These are phyloP conservation scores for Metarhizium robertsii DNA, from an alignment of 2,329 filamentous ascomycete genomes.

Conservation along the genomic window DNA sequence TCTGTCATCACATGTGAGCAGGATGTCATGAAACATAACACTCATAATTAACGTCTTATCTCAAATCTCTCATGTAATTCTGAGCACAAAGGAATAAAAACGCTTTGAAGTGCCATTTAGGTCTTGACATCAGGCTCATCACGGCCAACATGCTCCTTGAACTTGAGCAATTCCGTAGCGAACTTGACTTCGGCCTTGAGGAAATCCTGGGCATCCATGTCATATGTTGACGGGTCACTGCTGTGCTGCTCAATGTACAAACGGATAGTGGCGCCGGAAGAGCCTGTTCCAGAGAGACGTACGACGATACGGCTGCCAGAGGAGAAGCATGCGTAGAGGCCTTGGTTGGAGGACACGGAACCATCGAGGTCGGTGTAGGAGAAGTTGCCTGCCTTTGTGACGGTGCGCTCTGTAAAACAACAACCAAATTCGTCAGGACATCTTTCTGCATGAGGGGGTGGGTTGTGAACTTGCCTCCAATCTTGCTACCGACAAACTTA, in stretches of 20 bases:
- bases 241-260: slow-evolving; percentile 97
- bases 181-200: slow-evolving; percentile 82
- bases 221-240: slow-evolving; percentile 67
- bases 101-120: slow-evolving; percentile 26
- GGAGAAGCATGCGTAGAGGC: slow-evolving; percentile 87
- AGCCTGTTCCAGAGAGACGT: slow-evolving; percentile 88
- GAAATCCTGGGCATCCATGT: slow-evolving; percentile 83
- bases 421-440: slow-evolving; percentile 3
- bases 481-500: slow-evolving; percentile 70
- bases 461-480: slow-evolving; percentile 46
- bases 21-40: not conserved
- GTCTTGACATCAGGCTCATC: slow-evolving; percentile 96
- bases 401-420: slow-evolving; percentile 54
- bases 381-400: slow-evolving; percentile 88
- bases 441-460: not conserved
- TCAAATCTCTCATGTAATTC: not conserved
- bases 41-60: not conserved
- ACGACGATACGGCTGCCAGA: slow-evolving; percentile 94
- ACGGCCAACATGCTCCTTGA: slow-evolving; percentile 87
- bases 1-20: not conserved
- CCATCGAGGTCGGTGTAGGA: slow-evolving; percentile 98
- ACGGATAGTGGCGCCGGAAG: slow-evolving; percentile 90
- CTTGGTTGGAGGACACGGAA: slow-evolving; percentile 91
- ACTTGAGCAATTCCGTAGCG: slow-evolving; percentile 75
- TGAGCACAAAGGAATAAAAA: not conserved